phyloP scores from a whole-genome alignment of 495 filamentous ascomycete species.

The Penicillium manginii region DNA sequence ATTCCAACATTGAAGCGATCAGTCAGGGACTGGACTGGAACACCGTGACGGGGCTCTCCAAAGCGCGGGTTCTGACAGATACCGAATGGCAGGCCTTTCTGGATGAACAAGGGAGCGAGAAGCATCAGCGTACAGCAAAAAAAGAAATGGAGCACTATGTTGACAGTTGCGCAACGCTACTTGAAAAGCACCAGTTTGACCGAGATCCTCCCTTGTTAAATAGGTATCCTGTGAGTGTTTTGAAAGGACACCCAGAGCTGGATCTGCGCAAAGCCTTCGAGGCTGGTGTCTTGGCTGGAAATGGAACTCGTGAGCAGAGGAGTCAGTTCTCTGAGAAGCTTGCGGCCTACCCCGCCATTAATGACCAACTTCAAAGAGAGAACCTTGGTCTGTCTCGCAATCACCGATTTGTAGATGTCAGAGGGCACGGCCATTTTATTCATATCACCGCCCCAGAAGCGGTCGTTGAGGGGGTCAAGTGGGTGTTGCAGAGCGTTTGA shows the following conservation, averaged over 20 bases:
- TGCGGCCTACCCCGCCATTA: background rate
- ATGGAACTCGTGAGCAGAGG: constrained; percentile 7
- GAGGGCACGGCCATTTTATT: constrained; percentile 9
- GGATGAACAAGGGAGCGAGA: constrained; percentile 7
- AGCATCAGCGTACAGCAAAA: constrained; percentile 2
- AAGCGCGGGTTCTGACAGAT: constrained; percentile 4
- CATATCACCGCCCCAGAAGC: constrained; percentile 9
- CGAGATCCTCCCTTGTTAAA: constrained; percentile 1
- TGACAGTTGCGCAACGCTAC: constrained; percentile 5
- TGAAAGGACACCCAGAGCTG: constrained; percentile 7
- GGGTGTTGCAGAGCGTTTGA: constrained; percentile 3
- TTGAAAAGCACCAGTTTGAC: constrained; percentile 11
- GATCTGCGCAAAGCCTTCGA: constrained; percentile 5
- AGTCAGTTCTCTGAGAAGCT: constrained; percentile 1
- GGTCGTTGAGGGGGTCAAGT: constrained; percentile 4
- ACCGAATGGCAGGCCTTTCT: constrained; percentile 7
- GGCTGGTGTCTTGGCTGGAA: constrained; percentile 1
- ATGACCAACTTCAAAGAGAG: constrained; percentile 6
- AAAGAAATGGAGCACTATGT: constrained; percentile 14
- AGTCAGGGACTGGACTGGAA: constrained; percentile 7
- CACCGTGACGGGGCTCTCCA: constrained; percentile 3
- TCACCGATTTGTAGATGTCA: constrained; percentile 1
- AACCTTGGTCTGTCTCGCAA: constrained; percentile 3
- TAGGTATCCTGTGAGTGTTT: constrained; percentile 5
- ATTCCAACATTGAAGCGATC: constrained; percentile 6